A percentile compares a stretch with the other conserved stretches of the same genome.
These are phyloP conservation scores for Ochromonas danica DNA, from an alignment of 108 stramenopile species.

Conservation along the genomic window DNA sequence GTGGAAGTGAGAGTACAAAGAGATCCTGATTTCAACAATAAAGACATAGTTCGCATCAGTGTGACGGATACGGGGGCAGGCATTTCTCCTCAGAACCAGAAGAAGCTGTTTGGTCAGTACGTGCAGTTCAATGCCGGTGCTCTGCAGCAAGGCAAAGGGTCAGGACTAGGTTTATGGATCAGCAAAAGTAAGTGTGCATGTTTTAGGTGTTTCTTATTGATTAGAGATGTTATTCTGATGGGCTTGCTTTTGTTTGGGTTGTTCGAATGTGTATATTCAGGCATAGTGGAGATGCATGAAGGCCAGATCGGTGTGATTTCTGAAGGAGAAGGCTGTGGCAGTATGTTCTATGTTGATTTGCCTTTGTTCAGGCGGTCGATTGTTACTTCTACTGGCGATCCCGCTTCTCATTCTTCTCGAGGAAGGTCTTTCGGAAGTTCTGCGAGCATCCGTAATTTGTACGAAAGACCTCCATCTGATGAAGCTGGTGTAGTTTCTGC, in stretches of 20 bases:
- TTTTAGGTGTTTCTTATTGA: neutral
- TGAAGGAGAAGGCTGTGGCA: constrained; percentile 18
- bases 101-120: constrained; percentile 29
- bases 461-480: no score
- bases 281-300: constrained; percentile 20
- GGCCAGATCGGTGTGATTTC: constrained; percentile 7
- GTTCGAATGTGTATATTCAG: no score
- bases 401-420: no score
- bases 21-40: neutral
- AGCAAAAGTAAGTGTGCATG: constrained; percentile 11
- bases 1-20: neutral
- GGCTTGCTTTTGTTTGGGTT: no score
- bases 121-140: constrained; percentile 26
- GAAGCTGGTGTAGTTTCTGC: no score
- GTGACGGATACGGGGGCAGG: constrained; percentile 27
- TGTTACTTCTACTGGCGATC: neutral
- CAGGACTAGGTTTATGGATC: constrained; percentile 33
- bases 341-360: constrained; percentile 7
- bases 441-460: no score
- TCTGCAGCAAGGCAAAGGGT: constrained; percentile 25
- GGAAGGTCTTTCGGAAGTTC: no score
- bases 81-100: constrained; percentile 26
- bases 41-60: neutral
- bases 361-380: constrained; percentile 12
- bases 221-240: no score